Conservation (phyloP, 2,329 filamentous ascomycete species). For the Stagonosporopsis cucurbitacearum region DNA sequence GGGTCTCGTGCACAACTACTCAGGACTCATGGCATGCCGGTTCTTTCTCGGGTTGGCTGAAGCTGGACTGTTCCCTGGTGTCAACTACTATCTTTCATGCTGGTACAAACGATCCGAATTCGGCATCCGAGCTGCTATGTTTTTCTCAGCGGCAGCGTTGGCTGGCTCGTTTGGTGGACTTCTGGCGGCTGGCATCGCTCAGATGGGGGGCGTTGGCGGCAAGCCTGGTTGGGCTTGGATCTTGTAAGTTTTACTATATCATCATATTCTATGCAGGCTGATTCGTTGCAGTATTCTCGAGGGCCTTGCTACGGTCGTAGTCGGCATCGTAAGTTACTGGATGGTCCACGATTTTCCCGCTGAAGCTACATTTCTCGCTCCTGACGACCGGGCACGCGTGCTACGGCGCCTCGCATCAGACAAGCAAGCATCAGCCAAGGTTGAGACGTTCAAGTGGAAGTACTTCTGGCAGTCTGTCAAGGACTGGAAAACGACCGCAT, state of each 20-base stretch:
- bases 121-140: constrained; percentile 78
- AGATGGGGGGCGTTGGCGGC: constrained; percentile 68
- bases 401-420: constrained; percentile 73
- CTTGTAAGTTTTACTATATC: constrained; percentile 35
- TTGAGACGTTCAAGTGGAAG: constrained; percentile 75
- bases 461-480: constrained; percentile 75
- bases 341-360: constrained; percentile 82
- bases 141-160: constrained; percentile 82
- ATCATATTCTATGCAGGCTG: background rate
- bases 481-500: constrained; percentile 85
- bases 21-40: constrained; percentile 68
- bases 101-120: constrained; percentile 85
- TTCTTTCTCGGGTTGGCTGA: constrained; percentile 75
- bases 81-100: constrained; percentile 81
- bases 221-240: constrained; percentile 55
- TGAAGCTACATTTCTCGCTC: constrained; percentile 73
- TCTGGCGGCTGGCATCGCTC: constrained; percentile 72
- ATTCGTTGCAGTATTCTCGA: constrained; percentile 59
- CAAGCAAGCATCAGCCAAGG: constrained; percentile 74
- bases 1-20: constrained; percentile 69
- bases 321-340: constrained; percentile 71
- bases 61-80: constrained; percentile 68
- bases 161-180: constrained; percentile 80
- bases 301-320: constrained; percentile 71
- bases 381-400: constrained; percentile 73